Percentiles rank a stretch among this genome's conserved stretches.
Evolutionary conservation across 2,329 filamentous ascomycete species (phyloP).

Genomic region (Penicillium polonicum): DNA sequence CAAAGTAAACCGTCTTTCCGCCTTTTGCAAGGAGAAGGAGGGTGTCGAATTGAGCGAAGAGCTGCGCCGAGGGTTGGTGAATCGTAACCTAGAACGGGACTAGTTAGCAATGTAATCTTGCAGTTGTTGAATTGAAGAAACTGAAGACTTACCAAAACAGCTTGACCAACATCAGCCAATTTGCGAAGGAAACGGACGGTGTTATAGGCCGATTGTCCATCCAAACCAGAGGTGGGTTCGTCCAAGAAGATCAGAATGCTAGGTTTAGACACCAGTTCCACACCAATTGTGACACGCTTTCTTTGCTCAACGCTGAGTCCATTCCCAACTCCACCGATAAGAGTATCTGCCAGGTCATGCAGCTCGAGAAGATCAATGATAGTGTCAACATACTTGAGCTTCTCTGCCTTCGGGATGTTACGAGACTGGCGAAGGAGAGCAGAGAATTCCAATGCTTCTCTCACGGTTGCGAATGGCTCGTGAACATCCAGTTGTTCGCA

Average conservation of each 20-base stretch:
- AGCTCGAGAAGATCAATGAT: slow-evolving; percentile 63
- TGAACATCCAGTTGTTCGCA: slow-evolving; percentile 68
- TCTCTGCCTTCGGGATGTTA: slow-evolving; percentile 53
- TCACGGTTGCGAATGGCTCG: slow-evolving; percentile 61
- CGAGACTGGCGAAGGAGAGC: slow-evolving; percentile 60
- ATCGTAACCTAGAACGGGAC: slow-evolving; percentile 55
- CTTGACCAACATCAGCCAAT: slow-evolving; percentile 60
- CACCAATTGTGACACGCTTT: slow-evolving; percentile 67
- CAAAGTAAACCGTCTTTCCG: slow-evolving; percentile 68
- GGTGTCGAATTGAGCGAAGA: slow-evolving; percentile 68
- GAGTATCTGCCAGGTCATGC: slow-evolving; percentile 60
- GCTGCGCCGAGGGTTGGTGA: slow-evolving; percentile 63
- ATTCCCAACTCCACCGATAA: slow-evolving; percentile 47
- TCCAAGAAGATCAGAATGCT: slow-evolving; percentile 66
- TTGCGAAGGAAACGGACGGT: slow-evolving; percentile 66
- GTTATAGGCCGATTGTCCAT: slow-evolving; percentile 63
- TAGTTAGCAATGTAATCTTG: background rate
- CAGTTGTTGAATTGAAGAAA: background rate
- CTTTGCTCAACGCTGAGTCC: slow-evolving; percentile 61
- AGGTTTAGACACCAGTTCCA: slow-evolving; percentile 67
- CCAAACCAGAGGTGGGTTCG: slow-evolving; percentile 66
- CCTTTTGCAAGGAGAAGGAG: slow-evolving; percentile 63
- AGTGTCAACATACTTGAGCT: slow-evolving; percentile 61
- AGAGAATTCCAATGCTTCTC: slow-evolving; percentile 65
- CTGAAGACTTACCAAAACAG: slow-evolving; percentile 49